These are phyloP conservation scores for Pseudocercospora vitis DNA, from an alignment of 2,329 filamentous ascomycete species.

Conservation along the genomic window DNA sequence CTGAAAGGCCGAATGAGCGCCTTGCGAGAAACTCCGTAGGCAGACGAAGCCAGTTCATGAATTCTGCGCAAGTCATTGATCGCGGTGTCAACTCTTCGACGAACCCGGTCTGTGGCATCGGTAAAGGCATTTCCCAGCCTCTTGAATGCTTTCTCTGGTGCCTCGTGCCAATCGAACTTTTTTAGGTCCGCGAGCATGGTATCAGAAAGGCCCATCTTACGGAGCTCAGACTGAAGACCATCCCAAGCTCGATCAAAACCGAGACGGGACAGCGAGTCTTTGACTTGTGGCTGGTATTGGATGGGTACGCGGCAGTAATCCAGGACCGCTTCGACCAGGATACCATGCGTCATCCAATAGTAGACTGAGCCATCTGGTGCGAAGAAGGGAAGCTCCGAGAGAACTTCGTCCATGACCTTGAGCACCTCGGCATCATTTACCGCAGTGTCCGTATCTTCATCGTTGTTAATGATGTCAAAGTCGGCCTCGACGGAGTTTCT, in stretches of 20 bases:
- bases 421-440: constrained; percentile 91
- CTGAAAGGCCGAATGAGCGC: constrained; percentile 82
- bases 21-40: constrained; percentile 72
- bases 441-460: constrained; percentile 73
- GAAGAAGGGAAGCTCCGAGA: constrained; percentile 61
- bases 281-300: constrained; percentile 67
- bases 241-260: constrained; percentile 77
- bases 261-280: constrained; percentile 81
- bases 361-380: constrained; percentile 66
- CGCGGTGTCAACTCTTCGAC: constrained; percentile 40
- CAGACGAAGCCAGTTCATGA: constrained; percentile 67
- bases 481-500: constrained; percentile 84
- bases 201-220: constrained; percentile 78
- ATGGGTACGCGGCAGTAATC: constrained; percentile 79
- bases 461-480: constrained; percentile 86
- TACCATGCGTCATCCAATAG: constrained; percentile 86
- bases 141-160: constrained; percentile 71
- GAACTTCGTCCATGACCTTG: constrained; percentile 90
- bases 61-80: constrained; percentile 74
- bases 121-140: constrained; percentile 59
- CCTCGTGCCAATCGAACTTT: constrained; percentile 83
- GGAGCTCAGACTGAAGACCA: constrained; percentile 77
- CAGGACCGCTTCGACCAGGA: constrained; percentile 83
- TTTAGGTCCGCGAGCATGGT: constrained; percentile 89
- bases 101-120: constrained; percentile 41